Base-by-base conservation (phyloP, 805 yeast genomes). In the Candida cerambycidarum region DNA sequence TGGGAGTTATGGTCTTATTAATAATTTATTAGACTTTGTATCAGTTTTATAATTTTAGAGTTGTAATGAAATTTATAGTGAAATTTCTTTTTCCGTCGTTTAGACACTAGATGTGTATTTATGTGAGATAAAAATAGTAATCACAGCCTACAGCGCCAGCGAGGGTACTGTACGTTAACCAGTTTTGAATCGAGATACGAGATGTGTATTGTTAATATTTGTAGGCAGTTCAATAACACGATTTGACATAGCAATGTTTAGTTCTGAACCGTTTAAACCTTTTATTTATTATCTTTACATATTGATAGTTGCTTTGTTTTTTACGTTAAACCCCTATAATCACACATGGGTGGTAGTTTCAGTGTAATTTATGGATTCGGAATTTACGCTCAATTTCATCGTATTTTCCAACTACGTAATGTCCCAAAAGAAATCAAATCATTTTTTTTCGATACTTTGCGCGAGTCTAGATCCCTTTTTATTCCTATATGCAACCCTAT, bases 51-150 rank as follows among this genome's bases (percentile, higher is more conserved):
- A n/a, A n/a, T n/a, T n/a, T n/a, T n/a, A n/a, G n/a, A n/a, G n/a
- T n/a, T n/a, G n/a, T n/a, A n/a, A n/a, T n/a, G n/a, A n/a, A n/a
- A n/a, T n/a, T n/a, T 30, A 30, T 28, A 30, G 4, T 3, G 12
- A 10, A 16, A 16, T 30, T 12, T 30, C 12, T 30, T 12, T 30
- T 15, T 30, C 11, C 3, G 6, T 30, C 8, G 4, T 3, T 12
- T 16, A 9, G n/a, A 16, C 21, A 6, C 5, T 11, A 7, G 12
- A 9, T 25, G 29, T 7, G 13, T 25, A 11, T 30, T 23, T 23
- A 9, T 5, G 38, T 34, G 38, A 34, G 38, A 34, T 34, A 34
- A 23, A 34, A 34, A 34, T 34, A 34, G 38, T 34, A 21, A 15
- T 34, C 29, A 34, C 29, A 34, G 38, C 38, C 38, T 21, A 21